Percentiles rank a stretch among this genome's conserved stretches.
These are phyloP conservation scores for Boletellus ananas DNA, from an alignment of 768 basidiomycete genomes.

Conservation along the genomic window DNA sequence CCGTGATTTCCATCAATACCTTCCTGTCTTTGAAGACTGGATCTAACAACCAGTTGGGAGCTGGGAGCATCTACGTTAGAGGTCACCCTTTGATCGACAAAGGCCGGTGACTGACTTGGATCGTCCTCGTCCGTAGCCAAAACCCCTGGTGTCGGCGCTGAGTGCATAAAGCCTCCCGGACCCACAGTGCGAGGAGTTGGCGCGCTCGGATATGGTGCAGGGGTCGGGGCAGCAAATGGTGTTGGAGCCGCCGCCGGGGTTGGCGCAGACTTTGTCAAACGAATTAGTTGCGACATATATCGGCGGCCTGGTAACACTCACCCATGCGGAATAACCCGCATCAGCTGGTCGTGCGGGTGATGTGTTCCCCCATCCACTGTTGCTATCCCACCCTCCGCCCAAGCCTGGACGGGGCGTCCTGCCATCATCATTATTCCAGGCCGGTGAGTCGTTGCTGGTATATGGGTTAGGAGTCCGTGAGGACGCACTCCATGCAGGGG, in stretches of 20 bases:
- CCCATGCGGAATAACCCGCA: slow-evolving; percentile 29
- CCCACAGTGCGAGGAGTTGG: slow-evolving; percentile 31
- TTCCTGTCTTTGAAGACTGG: slow-evolving; percentile 26
- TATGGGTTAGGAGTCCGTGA: slow-evolving; percentile 55
- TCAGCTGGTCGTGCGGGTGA: slow-evolving; percentile 33
- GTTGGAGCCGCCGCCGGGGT: slow-evolving; percentile 40
- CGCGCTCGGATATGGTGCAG: slow-evolving; percentile 29
- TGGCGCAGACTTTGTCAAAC: slow-evolving; percentile 30
- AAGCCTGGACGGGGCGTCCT: slow-evolving; percentile 50
- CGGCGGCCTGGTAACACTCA: slow-evolving; percentile 26
- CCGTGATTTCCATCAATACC: slow-evolving; percentile 27
- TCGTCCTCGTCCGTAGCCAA: slow-evolving; percentile 28
- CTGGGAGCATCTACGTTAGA: slow-evolving; percentile 23
- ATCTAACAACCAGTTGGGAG: slow-evolving; percentile 28
- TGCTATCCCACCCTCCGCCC: slow-evolving; percentile 31
- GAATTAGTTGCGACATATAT: slow-evolving; percentile 12
- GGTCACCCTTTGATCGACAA: not conserved
- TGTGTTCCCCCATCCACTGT: slow-evolving; percentile 25
- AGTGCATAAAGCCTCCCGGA: slow-evolving; percentile 18
- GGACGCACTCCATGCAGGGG: slow-evolving; percentile 18
- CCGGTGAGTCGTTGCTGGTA: slow-evolving; percentile 20
- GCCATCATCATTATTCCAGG: slow-evolving; percentile 36
- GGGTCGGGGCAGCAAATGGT: slow-evolving; percentile 33
- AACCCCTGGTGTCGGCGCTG: slow-evolving; percentile 32
- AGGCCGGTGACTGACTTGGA: slow-evolving; percentile 17